These are phyloP conservation scores for Pyrenochaeta sp. DNA, from an alignment of 2,329 filamentous ascomycete species.

Conservation along the genomic window DNA sequence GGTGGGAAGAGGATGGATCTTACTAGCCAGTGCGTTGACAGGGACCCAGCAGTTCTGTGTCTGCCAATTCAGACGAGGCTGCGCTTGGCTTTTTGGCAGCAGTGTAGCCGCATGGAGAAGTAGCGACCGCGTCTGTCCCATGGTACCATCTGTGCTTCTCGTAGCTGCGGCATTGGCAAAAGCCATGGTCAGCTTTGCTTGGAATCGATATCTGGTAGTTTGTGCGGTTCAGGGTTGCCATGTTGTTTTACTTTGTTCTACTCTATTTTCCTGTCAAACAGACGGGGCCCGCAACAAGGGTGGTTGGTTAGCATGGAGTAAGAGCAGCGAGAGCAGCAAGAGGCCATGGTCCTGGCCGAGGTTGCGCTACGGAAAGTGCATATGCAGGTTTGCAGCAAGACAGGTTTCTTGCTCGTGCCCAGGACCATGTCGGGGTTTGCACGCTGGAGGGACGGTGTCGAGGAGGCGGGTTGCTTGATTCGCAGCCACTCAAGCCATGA, in stretches of 20 bases:
- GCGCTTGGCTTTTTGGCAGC: conserved; percentile 4
- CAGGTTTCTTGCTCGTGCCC: conserved; percentile 2
- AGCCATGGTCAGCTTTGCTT: conserved; percentile 17
- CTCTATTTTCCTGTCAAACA: no score
- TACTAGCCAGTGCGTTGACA: no score
- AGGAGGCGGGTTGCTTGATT: conserved; percentile 10
- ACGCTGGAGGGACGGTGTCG: conserved; percentile 21
- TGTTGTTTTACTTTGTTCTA: no score
- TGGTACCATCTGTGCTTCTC: conserved; percentile 12
- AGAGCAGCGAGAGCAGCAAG: background rate
- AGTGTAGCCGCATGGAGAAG: conserved; percentile 11
- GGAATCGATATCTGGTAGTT: conserved; percentile 2
- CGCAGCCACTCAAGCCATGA: conserved; percentile 19
- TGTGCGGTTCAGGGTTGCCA: background rate
- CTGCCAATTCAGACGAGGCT: background rate
- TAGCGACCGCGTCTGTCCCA: conserved; percentile 2
- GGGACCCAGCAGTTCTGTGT: background rate
- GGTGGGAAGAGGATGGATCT: no score
- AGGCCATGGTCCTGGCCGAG: conserved; percentile 6
- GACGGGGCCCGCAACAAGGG: no score
- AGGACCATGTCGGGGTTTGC: conserved; percentile 12
- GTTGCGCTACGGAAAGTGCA: conserved; percentile 10
- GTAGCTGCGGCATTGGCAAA: conserved; percentile 6
- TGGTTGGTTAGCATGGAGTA: background rate
- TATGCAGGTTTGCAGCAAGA: conserved; percentile 1